Evolutionary conservation across 306 rosid species (phyloP), one percentile per base, ranked within the genome.

Genomic region (Prunus fruticosa): DNA sequence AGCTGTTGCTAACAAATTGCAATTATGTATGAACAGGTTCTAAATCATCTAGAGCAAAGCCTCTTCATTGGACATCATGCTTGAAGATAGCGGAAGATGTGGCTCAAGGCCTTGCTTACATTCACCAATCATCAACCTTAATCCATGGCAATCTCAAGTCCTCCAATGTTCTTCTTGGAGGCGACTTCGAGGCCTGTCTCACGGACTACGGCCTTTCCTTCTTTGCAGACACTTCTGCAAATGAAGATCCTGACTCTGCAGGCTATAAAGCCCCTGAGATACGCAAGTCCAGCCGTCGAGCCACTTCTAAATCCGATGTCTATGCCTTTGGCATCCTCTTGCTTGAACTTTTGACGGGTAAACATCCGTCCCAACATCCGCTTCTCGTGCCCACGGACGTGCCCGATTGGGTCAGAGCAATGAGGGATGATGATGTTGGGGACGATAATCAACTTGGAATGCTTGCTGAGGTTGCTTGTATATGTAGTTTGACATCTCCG

Each of bases 61-160:
- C 98, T 50, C 86, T 94, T 19, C 98, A 94, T 80, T 94, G 98
- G 98, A 94, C 98, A 25, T 94, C 98, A 78, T 91, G 98, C 82
- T 82, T 94, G 73, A 94, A 94, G 88, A 91, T 94, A 79, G 97
- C 98, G 0, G 98, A 94, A 82, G 98, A 94, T 79, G 89, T 92
- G 32, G 96, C 96, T 11, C 97, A 87, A 56, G 98, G 98, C 79
- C 89, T 94, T 73, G 90, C 95, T 28, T 94, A 90, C 68, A 88
- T 94, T 57, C 97, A 94, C 64, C 96, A 88, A 82, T 86, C 77
- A 22, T 89, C 97, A 0, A 85, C 79, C 46, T 58, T 94, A 64
- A 83, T 88, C 76, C 98, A 94, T 58, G 97, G 96, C 72, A 92
- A 90, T 82, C 77, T 94, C 28, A 94, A 92, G 80, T 94, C 98